A percentile compares a stretch with the other conserved stretches of the same genome.
phyloP scores from a whole-genome alignment of 176 grass and related monocot species.

The Oryza glumipatula region DNA sequence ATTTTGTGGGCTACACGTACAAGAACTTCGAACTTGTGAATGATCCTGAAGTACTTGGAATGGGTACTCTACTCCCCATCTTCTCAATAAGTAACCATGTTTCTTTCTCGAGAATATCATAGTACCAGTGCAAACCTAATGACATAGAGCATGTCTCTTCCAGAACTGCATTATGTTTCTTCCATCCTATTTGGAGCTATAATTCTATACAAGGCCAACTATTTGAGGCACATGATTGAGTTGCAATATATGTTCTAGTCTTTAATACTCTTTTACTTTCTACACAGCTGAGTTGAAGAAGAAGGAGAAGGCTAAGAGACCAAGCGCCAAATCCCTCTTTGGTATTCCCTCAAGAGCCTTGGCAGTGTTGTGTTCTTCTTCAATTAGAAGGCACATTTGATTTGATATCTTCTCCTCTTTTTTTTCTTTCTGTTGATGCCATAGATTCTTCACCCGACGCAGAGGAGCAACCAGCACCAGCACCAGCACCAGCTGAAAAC shows the following conservation, averaged over 20 bases:
- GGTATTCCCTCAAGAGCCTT: constrained; percentile 46
- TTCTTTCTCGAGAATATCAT: neutral
- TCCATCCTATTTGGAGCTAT: neutral
- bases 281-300: constrained; percentile 90
- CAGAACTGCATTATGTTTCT: neutral
- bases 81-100: constrained; percentile 6
- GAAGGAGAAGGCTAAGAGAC: constrained; percentile 90
- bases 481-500: neutral
- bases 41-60: constrained; percentile 80
- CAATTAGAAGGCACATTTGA: neutral
- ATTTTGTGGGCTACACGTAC: constrained; percentile 99
- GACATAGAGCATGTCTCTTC: no score
- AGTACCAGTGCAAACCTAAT: neutral
- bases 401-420: no score
- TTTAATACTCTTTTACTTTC: neutral
- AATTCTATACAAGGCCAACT: neutral
- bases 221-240: neutral
- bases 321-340: constrained; percentile 89
- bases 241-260: neutral
- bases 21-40: constrained; percentile 99
- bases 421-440: neutral
- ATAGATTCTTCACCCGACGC: constrained; percentile 39
- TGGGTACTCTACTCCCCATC: constrained; percentile 55
- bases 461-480: constrained; percentile 25
- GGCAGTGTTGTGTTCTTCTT: neutral